phyloP scores from a whole-genome alignment of 2,329 filamentous ascomycete genomes.

The Daldinia eschscholtzii region DNA sequence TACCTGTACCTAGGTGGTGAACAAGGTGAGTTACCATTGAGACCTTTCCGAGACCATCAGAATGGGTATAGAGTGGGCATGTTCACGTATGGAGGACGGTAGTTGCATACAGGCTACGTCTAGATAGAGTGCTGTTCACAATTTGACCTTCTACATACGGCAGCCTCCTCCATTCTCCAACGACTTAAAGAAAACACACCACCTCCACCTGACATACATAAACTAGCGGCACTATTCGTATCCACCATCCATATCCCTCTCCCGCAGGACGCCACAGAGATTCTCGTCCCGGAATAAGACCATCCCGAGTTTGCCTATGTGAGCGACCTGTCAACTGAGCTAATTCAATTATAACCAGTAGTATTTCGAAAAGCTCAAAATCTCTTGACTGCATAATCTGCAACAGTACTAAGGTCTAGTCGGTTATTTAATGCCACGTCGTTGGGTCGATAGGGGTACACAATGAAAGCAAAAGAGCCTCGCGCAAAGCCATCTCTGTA shows the following conservation, averaged over 20 bases:
- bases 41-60: too few species aligned
- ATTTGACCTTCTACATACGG: background rate
- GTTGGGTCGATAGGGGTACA: background rate
- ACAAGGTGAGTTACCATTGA: too few species aligned
- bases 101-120: background rate
- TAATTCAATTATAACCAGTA: background rate
- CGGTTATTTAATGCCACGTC: background rate
- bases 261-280: background rate
- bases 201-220: background rate
- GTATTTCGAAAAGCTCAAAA: too few species aligned
- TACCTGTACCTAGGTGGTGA: too few species aligned
- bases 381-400: background rate
- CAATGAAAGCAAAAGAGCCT: background rate
- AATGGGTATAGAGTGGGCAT: background rate
- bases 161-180: background rate
- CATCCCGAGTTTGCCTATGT: background rate
- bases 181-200: background rate
- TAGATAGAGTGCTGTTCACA: background rate
- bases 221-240: too few species aligned
- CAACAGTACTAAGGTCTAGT: background rate
- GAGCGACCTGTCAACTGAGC: background rate
- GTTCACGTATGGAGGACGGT: background rate
- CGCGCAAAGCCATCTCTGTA: background rate
- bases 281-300: background rate
- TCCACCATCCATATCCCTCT: background rate